Base-by-base conservation (phyloP, 1,284 basidiomycete species). In the Heterobasidion occidentale region DNA sequence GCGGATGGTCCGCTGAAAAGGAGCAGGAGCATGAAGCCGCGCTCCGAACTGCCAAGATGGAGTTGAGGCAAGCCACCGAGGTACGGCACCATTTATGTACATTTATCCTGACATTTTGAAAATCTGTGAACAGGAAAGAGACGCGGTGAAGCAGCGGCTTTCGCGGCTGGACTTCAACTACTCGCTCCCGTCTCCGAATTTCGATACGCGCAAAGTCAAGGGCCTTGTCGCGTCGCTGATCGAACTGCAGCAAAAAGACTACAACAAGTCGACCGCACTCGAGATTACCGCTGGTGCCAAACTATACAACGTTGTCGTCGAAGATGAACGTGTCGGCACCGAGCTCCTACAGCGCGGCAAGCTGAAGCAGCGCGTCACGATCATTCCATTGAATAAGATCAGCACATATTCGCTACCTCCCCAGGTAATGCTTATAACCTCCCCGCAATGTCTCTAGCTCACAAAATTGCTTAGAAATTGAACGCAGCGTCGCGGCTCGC, bases 321-420 rank as follows among this genome's bases (percentile, higher is more conserved):
- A 96, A 63, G 88, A 97, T 68, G 93, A 98, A 70, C 80, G 81
- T 58, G 84, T 95, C 54, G 94, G 94, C 46, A 90, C 91, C 61
- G 86, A 92, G 46, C 78, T 99, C 33, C 76, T 99, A 51, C 80
- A 88, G 63, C 84, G 92, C 52, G 93, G 94, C 36, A 80, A 78
- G 56, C 83, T 99, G 62, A 88, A 85, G 73, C 94, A 92, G 71
- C 87, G 94, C 19, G 90, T 97, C 33, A 98, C 94, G 0, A 86
- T 98, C 66, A 94, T 99, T 62, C 96, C 96, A 0, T 76, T 99
- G 46, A 96, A 89, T 74, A 95, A 94, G 74, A 96, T 99, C 66
- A 86, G 84, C 61, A 78, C 86, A 2, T 83, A 79, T 64, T 81
- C 76, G 52, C 80, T 94, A 52, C 71, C 83, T 9, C 72, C n/a